These are phyloP conservation scores for Closterium sp. DNA, from an alignment of 139 green algal genomes.

Conservation along the genomic window DNA sequence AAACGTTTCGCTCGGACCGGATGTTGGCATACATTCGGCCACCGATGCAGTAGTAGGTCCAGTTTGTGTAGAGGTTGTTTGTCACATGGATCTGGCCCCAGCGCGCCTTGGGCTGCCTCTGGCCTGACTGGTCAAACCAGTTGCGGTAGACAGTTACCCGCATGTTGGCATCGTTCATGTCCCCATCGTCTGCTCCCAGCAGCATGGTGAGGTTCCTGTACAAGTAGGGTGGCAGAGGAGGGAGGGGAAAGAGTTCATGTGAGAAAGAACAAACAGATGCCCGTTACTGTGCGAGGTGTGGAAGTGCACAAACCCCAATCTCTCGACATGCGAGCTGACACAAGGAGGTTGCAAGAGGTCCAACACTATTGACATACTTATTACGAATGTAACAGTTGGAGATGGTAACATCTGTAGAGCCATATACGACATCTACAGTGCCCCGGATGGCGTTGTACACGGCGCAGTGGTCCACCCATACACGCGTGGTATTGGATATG, in stretches of 20 bases:
- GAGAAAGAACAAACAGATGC: background rate
- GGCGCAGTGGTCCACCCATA: conserved; percentile 18
- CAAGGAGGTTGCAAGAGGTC: background rate
- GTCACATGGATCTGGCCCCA: background rate
- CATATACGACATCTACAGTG: conserved; percentile 9
- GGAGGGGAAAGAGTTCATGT: background rate
- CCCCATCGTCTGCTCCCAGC: conserved; percentile 3
- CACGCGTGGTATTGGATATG: background rate
- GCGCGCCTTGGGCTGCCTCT: background rate
- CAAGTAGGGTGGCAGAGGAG: background rate
- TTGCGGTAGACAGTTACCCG: conserved; percentile 7
- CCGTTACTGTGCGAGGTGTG: too few relatives aligned
- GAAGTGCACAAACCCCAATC: too few relatives aligned
- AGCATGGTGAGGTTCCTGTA: background rate
- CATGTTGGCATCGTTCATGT: background rate
- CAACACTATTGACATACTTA: background rate
- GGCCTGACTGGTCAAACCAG: conserved; percentile 5
- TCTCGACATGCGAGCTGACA: background rate
- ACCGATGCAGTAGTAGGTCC: background rate
- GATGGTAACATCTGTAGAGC: conserved; percentile 14
- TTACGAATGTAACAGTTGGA: conserved; percentile 9
- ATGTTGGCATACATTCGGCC: conserved; percentile 5
- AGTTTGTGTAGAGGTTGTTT: conserved; percentile 14
- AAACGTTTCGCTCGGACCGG: background rate
- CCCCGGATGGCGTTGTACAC: conserved; percentile 13